These are phyloP conservation scores for Plasmodium yoelii DNA, from an alignment of 169 alveolate genomes.

Conservation along the genomic window DNA sequence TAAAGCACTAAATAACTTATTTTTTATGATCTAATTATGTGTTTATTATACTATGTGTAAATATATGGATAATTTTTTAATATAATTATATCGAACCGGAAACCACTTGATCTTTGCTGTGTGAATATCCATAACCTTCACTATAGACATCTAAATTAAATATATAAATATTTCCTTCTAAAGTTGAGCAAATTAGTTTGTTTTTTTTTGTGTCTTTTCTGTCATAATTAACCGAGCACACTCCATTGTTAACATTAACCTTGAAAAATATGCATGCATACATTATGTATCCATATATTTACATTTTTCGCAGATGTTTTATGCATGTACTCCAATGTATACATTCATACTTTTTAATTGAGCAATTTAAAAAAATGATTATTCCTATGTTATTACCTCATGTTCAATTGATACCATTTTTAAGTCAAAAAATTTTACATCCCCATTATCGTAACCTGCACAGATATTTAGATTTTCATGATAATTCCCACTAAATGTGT, in stretches of 20 bases:
- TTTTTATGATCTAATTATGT: too few relatives aligned
- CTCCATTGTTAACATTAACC: slow-evolving; percentile 90
- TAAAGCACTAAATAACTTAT: too few relatives aligned
- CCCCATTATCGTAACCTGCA: slow-evolving; percentile 95
- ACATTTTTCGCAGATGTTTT: too few relatives aligned
- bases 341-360: slow-evolving; percentile 2
- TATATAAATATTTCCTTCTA: slow-evolving; percentile 90
- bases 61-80: too few relatives aligned
- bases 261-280: slow-evolving; percentile 84
- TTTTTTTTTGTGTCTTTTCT: slow-evolving; percentile 91
- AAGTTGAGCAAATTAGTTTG: slow-evolving; percentile 90
- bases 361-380: slow-evolving; percentile 21
- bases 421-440: slow-evolving; percentile 91
- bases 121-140: slow-evolving; percentile 89
- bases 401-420: slow-evolving; percentile 55
- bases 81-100: slow-evolving; percentile 22
- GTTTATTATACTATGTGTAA: too few relatives aligned
- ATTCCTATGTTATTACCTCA: slow-evolving; percentile 25
- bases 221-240: slow-evolving; percentile 91
- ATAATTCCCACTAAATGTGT: slow-evolving; percentile 80
- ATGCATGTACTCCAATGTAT: too few relatives aligned
- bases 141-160: slow-evolving; percentile 90
- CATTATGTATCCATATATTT: too few relatives aligned
- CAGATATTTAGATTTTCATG: slow-evolving; percentile 88
- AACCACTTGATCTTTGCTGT: slow-evolving; percentile 82